Evolutionary conservation across 1,284 basidiomycete genomes (phyloP), one percentile per base, ranked within the genome.

Genomic region (Inonotus obliquus): DNA sequence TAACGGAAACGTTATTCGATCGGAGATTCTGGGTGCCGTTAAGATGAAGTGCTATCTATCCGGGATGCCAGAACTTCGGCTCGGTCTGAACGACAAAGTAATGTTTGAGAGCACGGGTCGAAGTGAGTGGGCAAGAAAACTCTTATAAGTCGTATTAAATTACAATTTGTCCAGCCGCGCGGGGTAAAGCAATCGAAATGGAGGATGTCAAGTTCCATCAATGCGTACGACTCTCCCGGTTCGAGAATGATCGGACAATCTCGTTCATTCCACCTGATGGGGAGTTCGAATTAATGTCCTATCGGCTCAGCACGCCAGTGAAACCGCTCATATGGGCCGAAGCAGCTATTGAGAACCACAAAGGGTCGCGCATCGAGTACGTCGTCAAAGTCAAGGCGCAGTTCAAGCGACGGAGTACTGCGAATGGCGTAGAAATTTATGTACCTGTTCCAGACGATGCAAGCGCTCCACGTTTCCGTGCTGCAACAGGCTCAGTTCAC

Each of bases 201-300:
- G 97, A 99, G 75, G 97, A 99, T 72, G 94, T 98, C 77, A 98
- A 98, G 74, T 99, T 99, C 79, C 97, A 99, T 73, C 97, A 99
- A 80, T 99, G 97, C 72, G 97, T 99, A 14, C 92, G 97, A n/a
- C 82, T 99, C n/a, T 92, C 95, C 6, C 86, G 96, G 14, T 99
- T 99, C 73, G 97, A 99, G 71, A 98, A 98, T 75, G 97, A 99
- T 77, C 87, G 97, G 62, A 99, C 96, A 1, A 99, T 99, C 73
- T 94, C 92, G 27, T 99, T 99, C 77, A 99, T 99, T 70, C 97
- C 97, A 0, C 97, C 97, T 1, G 97, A 99, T 72, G 97, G 97
- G 67, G 96, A 98, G 74, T 98, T 99, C 69, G 96, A 98, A 74
- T 83, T 98, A 65, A 98, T 99, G 96, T 92, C 90, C 27, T 99